Conservation (phyloP, 768 basidiomycete genomes). For the Tephrocybe rancida region DNA sequence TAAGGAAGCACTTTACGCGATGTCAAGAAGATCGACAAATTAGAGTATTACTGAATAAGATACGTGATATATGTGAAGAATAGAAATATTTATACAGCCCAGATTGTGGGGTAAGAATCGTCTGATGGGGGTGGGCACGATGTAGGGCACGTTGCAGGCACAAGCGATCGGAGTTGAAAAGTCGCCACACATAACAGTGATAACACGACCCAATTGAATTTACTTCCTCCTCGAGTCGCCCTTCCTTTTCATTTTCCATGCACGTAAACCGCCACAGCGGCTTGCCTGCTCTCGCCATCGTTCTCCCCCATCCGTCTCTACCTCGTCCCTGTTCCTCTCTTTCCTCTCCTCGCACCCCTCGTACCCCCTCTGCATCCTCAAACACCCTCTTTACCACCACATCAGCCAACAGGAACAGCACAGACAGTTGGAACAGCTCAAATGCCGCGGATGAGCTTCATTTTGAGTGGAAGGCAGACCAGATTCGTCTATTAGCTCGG, state of each 20-base stretch:
- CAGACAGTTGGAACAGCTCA: constrained; percentile 86
- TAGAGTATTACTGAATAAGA: no score
- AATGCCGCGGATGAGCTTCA: constrained; percentile 67
- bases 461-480: constrained; percentile 76
- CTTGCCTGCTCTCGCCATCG: constrained; percentile 59
- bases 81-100: not conserved
- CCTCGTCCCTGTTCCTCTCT: constrained; percentile 46
- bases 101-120: not conserved
- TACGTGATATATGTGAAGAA: not conserved
- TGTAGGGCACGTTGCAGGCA: constrained; percentile 42
- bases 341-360: constrained; percentile 44
- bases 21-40: constrained; percentile 13
- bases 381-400: constrained; percentile 52
- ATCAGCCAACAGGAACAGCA: constrained; percentile 63
- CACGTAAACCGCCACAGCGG: constrained; percentile 48
- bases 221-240: constrained; percentile 14
- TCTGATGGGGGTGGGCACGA: constrained; percentile 29
- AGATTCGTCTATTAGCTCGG: constrained; percentile 65
- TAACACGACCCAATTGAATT: not conserved
- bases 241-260: constrained; percentile 38
- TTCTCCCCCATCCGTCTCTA: constrained; percentile 62
- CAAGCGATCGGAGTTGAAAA: constrained; percentile 22
- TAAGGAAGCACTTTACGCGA: constrained; percentile 40
- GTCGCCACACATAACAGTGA: constrained; percentile 16
- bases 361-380: constrained; percentile 53